Evolutionary conservation across 2,329 filamentous ascomycete genomes (phyloP).

Genomic region (Graphium sp.): DNA sequence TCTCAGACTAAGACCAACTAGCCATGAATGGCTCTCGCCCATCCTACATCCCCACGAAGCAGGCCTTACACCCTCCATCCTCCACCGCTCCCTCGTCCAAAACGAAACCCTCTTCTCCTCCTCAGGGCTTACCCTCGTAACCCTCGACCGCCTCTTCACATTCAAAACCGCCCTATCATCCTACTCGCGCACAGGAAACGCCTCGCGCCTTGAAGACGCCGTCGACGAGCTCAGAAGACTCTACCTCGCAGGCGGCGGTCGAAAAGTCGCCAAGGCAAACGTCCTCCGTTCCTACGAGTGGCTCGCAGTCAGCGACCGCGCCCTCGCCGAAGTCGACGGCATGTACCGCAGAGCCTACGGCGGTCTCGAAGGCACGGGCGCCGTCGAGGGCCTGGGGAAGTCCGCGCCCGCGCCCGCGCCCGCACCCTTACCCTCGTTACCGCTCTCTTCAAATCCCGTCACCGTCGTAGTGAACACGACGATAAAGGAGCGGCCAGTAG

Average conservation of each 20-base stretch:
- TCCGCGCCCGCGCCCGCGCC: neutral
- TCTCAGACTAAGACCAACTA: conserved; percentile 7
- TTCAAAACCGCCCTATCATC: conserved; percentile 43
- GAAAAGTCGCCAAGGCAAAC: conserved; percentile 29
- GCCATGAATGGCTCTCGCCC: conserved; percentile 23
- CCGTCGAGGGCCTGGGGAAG: conserved; percentile 22
- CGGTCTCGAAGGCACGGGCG: conserved; percentile 24
- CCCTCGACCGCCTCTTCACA: conserved; percentile 45
- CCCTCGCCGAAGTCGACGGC: conserved; percentile 33
- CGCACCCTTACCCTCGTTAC: too few relatives aligned
- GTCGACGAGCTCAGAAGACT: conserved; percentile 46
- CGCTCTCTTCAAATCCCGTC: too few relatives aligned
- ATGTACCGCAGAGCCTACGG: conserved; percentile 42
- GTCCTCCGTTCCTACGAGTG: conserved; percentile 39
- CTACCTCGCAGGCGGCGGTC: conserved; percentile 33
- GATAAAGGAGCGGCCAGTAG: too few relatives aligned
- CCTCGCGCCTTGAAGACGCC: conserved; percentile 36
- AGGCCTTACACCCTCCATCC: conserved; percentile 30
- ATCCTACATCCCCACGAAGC: conserved; percentile 23
- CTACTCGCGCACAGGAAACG: conserved; percentile 29
- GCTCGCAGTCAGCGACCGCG: conserved; percentile 31
- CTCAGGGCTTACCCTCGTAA: conserved; percentile 39
- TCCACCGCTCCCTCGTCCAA: conserved; percentile 38
- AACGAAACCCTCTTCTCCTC: conserved; percentile 44
- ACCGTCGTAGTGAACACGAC: too few relatives aligned